phyloP scores from a whole-genome alignment of 225 moss, liverwort and hornwort genomes.

The Bryoerythrophyllum caledonicum region DNA sequence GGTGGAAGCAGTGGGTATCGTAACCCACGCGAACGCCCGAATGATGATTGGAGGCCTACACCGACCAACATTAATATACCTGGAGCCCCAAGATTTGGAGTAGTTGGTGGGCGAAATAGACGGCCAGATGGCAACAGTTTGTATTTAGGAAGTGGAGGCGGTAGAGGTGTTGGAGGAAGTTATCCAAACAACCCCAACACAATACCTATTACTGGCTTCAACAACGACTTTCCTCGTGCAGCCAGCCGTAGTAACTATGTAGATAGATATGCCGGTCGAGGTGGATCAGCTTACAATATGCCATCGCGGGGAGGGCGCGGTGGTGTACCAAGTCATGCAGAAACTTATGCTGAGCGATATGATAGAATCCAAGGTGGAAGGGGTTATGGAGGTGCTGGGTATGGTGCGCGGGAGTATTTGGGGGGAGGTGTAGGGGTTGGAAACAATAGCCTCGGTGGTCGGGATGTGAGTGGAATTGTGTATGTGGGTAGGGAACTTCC shows the following conservation, averaged over 20 bases:
- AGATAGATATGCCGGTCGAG: conserved; percentile 51
- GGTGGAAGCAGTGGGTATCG: conserved; percentile 46
- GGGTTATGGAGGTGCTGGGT: conserved; percentile 60
- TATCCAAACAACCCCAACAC: conserved; percentile 53
- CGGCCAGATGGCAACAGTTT: conserved; percentile 42
- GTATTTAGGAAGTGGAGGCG: conserved; percentile 36
- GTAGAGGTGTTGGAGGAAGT: conserved; percentile 36
- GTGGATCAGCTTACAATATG: conserved; percentile 38
- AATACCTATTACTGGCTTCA: conserved; percentile 54
- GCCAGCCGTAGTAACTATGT: conserved; percentile 33
- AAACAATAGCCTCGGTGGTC: conserved; percentile 44
- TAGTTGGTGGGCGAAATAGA: conserved; percentile 44
- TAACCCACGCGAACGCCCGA: conserved; percentile 42
- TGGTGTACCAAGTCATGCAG: conserved; percentile 48
- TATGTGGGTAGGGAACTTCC: conserved; percentile 49
- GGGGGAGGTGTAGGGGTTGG: conserved; percentile 49
- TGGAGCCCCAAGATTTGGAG: conserved; percentile 33
- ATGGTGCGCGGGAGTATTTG: conserved; percentile 49
- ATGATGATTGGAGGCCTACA: conserved; percentile 49
- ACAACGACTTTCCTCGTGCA: conserved; percentile 45
- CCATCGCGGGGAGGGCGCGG: conserved; percentile 49
- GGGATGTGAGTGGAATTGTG: conserved; percentile 48
- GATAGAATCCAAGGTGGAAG: conserved; percentile 59
- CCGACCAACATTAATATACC: conserved; percentile 31
- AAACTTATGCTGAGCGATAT: conserved; percentile 61